phyloP scores from a whole-genome alignment of 176 grass and related monocot species.

The Avena sativa region DNA sequence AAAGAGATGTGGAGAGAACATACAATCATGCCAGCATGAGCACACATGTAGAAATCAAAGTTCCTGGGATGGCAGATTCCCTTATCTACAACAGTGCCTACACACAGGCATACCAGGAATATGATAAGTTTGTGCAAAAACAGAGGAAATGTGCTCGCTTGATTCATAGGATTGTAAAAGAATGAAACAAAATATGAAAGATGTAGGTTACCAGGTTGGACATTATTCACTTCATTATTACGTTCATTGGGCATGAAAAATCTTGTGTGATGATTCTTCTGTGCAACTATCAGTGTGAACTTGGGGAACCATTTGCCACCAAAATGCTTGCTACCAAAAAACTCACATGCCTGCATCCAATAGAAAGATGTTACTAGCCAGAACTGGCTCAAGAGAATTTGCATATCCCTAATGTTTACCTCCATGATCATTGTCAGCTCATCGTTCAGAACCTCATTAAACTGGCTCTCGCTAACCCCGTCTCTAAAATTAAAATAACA shows the following conservation, averaged over 20 bases:
- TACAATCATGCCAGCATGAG: slow-evolving; percentile 63
- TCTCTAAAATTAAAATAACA: slow-evolving; percentile 40
- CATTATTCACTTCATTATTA: slow-evolving; percentile 10
- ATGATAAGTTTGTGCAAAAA: not conserved
- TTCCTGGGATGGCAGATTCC: slow-evolving; percentile 63
- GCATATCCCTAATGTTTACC: slow-evolving; percentile 19
- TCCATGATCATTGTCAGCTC: slow-evolving; percentile 65
- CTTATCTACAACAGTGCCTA: slow-evolving; percentile 68
- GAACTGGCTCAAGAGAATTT: not conserved
- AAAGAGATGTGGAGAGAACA: slow-evolving; percentile 12
- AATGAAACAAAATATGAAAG: not conserved
- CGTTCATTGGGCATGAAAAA: slow-evolving; percentile 49
- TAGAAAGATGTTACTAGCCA: slow-evolving; percentile 10
- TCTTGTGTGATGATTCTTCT: slow-evolving; percentile 74
- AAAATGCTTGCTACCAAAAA: slow-evolving; percentile 24
- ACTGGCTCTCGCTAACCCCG: slow-evolving; percentile 73
- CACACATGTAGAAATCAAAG: slow-evolving; percentile 76
- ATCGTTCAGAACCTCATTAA: slow-evolving; percentile 61
- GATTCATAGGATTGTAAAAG: not conserved
- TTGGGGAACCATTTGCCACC: slow-evolving; percentile 44
- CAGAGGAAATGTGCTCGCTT: not conserved
- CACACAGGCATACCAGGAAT: not conserved
- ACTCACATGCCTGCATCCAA: slow-evolving; percentile 54
- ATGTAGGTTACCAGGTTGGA: slow-evolving; percentile 12
- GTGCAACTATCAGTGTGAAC: slow-evolving; percentile 68